phyloP scores from a whole-genome alignment of 208 protist genomes.

The Wallacemonas sp. region DNA sequence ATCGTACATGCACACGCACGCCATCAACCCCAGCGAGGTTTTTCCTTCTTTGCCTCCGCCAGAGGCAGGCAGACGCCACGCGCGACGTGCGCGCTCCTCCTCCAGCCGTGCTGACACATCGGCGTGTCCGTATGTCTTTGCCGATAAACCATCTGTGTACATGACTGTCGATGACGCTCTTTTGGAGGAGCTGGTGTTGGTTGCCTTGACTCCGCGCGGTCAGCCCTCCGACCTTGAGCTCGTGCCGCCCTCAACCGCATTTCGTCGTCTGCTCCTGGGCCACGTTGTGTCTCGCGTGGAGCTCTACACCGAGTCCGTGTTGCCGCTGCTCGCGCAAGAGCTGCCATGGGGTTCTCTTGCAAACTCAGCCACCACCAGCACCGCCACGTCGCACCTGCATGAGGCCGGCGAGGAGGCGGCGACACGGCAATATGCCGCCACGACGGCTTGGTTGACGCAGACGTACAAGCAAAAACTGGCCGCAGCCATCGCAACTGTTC shows the following conservation, averaged over 20 bases:
- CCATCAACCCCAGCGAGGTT: conserved; percentile 14
- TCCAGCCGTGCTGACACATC: no score
- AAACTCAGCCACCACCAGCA: no score
- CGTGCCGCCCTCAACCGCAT: conserved; percentile 42
- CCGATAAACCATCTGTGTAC: no score
- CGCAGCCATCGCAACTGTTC: background rate
- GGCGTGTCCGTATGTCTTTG: no score
- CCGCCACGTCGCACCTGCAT: no score
- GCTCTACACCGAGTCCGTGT: background rate
- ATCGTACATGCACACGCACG: background rate
- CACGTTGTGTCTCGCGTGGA: background rate
- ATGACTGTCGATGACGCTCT: conserved; percentile 46
- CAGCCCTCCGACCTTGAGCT: conserved; percentile 56
- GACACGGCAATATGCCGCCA: no score
- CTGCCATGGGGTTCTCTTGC: background rate
- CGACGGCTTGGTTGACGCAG: background rate
- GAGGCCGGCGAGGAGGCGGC: no score
- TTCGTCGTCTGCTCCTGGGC: conserved; percentile 24
- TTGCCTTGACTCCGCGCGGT: conserved; percentile 45
- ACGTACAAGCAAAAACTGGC: background rate
- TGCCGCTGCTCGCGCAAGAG: background rate
- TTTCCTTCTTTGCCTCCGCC: no score
- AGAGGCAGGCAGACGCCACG: no score
- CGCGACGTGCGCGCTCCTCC: no score
- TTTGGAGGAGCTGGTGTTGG: conserved; percentile 56